Base-by-base conservation (phyloP, 2,329 filamentous ascomycete genomes). In the Pyricularia pennisetigena region DNA sequence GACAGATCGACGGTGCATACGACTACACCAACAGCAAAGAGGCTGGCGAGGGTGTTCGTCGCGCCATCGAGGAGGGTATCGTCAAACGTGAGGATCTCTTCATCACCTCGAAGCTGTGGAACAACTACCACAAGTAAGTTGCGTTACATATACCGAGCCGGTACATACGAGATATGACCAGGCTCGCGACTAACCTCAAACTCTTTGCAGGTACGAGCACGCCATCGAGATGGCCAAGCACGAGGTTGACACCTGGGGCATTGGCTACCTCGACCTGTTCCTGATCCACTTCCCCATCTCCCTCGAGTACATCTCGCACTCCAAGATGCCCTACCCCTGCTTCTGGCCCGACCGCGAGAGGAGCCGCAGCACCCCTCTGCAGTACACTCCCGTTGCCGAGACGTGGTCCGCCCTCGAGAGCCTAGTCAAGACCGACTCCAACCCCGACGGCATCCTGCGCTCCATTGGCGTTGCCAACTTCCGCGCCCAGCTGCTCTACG, bases 1-100 rank as follows among this genome's bases (percentile, higher is more conserved):
- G 83, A 41, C 78, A 82, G 70, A 83, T 85, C 69, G 83, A 85
- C 72, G 79, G 81, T 69, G 83, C 83, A 4, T 84, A 82, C 75
- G 82, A 83, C 74, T 90, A 90, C 74, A 81, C 82, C 68, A 92
- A 89, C 69, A 89, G 90, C 75, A 82, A 82, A 68, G 87, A 89
- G 67, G 88, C 90, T 0, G 90, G 88, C 14, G 78, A 82, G 71
- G 90, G 86, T 24, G 86, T 91, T 74, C 85, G 82, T 72, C 83
- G 78, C 61, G 83, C 83, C 64, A 84, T 85, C 72, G 74, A 75
- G 8, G 82, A 88, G 70, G 85, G 85, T 35, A 83, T 88, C 64
- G 82, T 91, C 12, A 87, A 88, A 69, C 83, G 88, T 64, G 79
- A 86, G 62, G 82, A 90, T 68, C 79, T 91, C 70, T 91, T 90